Conservation (phyloP, 1,284 basidiomycete species). For the Apiotrichum montevideense region DNA sequence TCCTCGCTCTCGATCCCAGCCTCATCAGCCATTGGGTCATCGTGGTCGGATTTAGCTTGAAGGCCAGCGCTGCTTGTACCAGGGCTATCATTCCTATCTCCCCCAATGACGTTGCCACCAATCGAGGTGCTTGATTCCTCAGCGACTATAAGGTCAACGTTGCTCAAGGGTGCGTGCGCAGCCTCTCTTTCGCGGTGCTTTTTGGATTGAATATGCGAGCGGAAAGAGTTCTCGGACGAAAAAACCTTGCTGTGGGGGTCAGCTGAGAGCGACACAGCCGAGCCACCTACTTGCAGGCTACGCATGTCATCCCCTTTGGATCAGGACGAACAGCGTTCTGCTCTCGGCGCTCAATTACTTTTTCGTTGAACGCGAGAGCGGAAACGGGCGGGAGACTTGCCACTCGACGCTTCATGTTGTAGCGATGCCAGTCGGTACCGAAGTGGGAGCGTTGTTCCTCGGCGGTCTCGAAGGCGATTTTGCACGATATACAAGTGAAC, state of each 20-base stretch:
- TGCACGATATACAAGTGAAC: slow-evolving; percentile 90
- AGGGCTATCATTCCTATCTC: too few relatives aligned
- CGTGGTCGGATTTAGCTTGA: too few relatives aligned
- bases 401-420: slow-evolving; percentile 97
- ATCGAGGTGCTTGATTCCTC: slow-evolving; percentile 45
- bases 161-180: slow-evolving; percentile 3
- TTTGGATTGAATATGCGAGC: slow-evolving; percentile 79
- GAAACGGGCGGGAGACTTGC: slow-evolving; percentile 84
- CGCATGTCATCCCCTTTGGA: slow-evolving; percentile 61
- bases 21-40: too few relatives aligned
- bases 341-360: slow-evolving; percentile 71
- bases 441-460: slow-evolving; percentile 88
- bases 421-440: slow-evolving; percentile 89
- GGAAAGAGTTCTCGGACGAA: slow-evolving; percentile 80
- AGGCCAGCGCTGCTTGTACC: too few relatives aligned
- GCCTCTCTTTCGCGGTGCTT: slow-evolving; percentile 80
- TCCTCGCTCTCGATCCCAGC: slow-evolving; percentile 7
- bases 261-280: neutral
- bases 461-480: slow-evolving; percentile 77
- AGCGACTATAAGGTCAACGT: slow-evolving; percentile 3
- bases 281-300: slow-evolving; percentile 66
- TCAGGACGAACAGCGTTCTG: slow-evolving; percentile 67
- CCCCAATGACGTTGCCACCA: slow-evolving; percentile 46
- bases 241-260: slow-evolving; percentile 67
- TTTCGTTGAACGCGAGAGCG: slow-evolving; percentile 74